phyloP scores from a whole-genome alignment of 169 alveolate species.

The Cryptosporidium xiaoi region DNA sequence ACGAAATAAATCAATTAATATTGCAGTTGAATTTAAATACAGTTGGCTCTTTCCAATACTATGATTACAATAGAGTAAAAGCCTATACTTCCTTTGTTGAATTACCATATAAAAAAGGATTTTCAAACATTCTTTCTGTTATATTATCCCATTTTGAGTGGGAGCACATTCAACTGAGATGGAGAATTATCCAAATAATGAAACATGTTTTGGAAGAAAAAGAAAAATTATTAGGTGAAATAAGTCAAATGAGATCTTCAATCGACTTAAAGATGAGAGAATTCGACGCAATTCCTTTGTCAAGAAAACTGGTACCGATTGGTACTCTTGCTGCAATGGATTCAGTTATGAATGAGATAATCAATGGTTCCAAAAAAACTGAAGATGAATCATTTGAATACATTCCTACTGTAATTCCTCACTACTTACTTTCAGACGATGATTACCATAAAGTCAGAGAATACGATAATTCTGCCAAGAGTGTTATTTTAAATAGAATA shows the following conservation, averaged over 20 bases:
- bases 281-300: slow-evolving; percentile 45
- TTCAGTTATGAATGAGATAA: slow-evolving; percentile 1
- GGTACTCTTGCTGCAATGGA: slow-evolving; percentile 37
- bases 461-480: slow-evolving; percentile 25
- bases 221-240: slow-evolving; percentile 22
- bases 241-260: slow-evolving; percentile 18
- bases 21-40: slow-evolving; percentile 37
- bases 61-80: slow-evolving; percentile 57
- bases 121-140: slow-evolving; percentile 18
- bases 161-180: slow-evolving; percentile 66
- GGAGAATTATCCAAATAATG: slow-evolving; percentile 28
- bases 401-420: slow-evolving; percentile 36
- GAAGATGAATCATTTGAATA: slow-evolving; percentile 27
- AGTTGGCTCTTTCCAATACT: slow-evolving; percentile 52
- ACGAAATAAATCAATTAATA: slow-evolving; percentile 30
- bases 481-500: slow-evolving; percentile 10
- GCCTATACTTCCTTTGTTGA: slow-evolving; percentile 29
- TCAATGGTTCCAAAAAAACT: neutral
- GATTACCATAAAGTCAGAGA: slow-evolving; percentile 28
- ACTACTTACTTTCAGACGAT: slow-evolving; percentile 34
- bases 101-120: slow-evolving; percentile 3
- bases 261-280: slow-evolving; percentile 40
- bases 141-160: slow-evolving; percentile 66
- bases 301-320: slow-evolving; percentile 41
- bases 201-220: slow-evolving; percentile 25